Evolutionary conservation across 257 asterid species (phyloP).

Genomic region (Gynochthodes officinalis): DNA sequence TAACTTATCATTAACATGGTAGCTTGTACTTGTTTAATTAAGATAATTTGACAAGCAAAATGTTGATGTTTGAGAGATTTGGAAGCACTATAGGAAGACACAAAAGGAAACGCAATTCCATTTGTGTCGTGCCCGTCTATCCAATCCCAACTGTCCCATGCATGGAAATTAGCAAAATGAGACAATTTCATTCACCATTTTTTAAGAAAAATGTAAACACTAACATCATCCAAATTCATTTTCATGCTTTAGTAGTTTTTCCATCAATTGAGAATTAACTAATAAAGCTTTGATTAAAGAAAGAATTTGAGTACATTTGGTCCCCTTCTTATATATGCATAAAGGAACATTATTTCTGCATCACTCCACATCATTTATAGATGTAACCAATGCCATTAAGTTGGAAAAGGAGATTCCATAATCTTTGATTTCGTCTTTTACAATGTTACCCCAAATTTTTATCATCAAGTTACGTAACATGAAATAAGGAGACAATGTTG

Average conservation of each 20-base stretch:
- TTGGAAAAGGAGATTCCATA: neutral
- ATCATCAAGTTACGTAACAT: neutral
- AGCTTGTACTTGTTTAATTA: neutral
- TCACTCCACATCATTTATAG: conserved; percentile 1
- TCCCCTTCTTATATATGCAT: neutral
- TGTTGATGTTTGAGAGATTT: neutral
- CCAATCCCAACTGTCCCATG: conserved; percentile 22
- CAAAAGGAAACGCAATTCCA: neutral
- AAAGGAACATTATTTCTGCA: conserved; percentile 12
- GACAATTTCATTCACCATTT: conserved; percentile 1
- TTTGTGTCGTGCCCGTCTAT: conserved; percentile 6
- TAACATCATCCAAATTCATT: neutral
- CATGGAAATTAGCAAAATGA: conserved; percentile 1
- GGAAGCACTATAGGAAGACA: neutral
- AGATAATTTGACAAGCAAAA: neutral
- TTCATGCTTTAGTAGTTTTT: no score
- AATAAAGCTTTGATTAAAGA: conserved; percentile 3
- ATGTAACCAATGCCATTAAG: conserved; percentile 4
- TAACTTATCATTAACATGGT: neutral
- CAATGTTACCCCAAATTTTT: neutral
- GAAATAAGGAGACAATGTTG: neutral
- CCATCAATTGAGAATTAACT: no score
- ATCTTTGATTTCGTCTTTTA: conserved; percentile 9
- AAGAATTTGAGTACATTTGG: conserved; percentile 7
- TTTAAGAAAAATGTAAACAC: conserved; percentile 7